These are phyloP conservation scores for Sicyos baderoa DNA, from an alignment of 306 rosid genomes.

Conservation along the genomic window DNA sequence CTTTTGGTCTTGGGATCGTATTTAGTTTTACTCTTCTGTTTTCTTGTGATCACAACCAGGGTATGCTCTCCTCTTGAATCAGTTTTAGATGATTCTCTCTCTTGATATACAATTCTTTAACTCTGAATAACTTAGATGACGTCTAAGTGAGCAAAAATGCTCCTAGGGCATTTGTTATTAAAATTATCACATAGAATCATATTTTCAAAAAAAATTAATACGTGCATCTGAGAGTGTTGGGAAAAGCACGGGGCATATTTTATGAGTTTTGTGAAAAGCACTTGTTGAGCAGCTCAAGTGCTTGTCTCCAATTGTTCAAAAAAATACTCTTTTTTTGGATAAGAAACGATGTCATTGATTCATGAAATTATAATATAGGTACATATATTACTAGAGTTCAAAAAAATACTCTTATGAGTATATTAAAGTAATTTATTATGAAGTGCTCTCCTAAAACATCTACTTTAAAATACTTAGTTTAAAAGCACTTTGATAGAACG, in stretches of 20 bases:
- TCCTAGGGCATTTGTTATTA: neutral
- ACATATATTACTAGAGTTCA: too few species aligned
- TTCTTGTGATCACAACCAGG: slow-evolving; percentile 59
- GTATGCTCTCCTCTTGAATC: slow-evolving; percentile 24
- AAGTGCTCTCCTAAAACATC: neutral
- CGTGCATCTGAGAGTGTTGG: neutral
- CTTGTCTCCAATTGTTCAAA: neutral
- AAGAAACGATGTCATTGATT: too few species aligned
- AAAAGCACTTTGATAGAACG: neutral
- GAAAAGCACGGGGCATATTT: neutral
- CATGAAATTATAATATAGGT: too few species aligned
- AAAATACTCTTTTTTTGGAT: too few species aligned
- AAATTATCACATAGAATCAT: neutral
- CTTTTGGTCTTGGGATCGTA: slow-evolving; percentile 70
- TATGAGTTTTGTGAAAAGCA: neutral
- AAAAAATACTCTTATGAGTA: neutral
- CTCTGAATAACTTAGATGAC: neutral
- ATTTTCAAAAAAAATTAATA: neutral
- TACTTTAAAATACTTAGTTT: neutral
- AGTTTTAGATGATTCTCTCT: neutral
- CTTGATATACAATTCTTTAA: neutral
- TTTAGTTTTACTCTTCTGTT: slow-evolving; percentile 53
- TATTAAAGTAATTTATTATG: neutral
- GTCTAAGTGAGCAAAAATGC: neutral
- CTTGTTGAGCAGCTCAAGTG: neutral